Evolutionary conservation across 176 grass and related monocot genomes (phyloP).

Genomic region (Triticum dicoccoides): DNA sequence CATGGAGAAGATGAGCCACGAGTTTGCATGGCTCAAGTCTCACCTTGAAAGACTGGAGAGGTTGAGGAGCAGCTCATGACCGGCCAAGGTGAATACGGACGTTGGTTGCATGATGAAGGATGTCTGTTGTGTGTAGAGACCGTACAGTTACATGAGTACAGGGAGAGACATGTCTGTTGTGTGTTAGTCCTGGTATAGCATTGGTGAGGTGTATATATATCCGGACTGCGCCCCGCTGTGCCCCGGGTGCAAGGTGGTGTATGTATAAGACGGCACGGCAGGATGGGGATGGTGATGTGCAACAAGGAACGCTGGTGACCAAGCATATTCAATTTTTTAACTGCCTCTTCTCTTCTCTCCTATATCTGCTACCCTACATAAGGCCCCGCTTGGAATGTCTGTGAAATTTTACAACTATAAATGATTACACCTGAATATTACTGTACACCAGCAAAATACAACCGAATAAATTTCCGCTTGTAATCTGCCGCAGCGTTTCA

Average conservation of each 20-base stretch:
- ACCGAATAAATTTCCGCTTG: too few species aligned
- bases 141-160: slow-evolving; percentile 29
- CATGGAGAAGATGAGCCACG: slow-evolving; percentile 69
- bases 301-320: background rate
- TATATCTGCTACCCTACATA: too few species aligned
- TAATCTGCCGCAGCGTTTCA: too few species aligned
- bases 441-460: too few species aligned
- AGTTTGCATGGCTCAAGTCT: slow-evolving; percentile 72
- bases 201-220: slow-evolving; percentile 20
- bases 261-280: background rate
- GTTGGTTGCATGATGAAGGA: background rate
- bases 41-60: slow-evolving; percentile 62
- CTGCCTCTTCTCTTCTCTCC: too few species aligned
- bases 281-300: background rate
- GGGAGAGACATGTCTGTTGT: slow-evolving; percentile 15
- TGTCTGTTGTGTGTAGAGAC: background rate
- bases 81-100: background rate
- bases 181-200: slow-evolving; percentile 14
- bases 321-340: background rate
- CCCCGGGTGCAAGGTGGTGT: background rate
- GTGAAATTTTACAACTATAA: too few species aligned
- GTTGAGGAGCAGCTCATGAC: slow-evolving; percentile 42
- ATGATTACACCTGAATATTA: too few species aligned
- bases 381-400: too few species aligned
- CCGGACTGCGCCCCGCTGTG: background rate